phyloP scores from a whole-genome alignment of 306 rosid species.

The Malus orientalis region DNA sequence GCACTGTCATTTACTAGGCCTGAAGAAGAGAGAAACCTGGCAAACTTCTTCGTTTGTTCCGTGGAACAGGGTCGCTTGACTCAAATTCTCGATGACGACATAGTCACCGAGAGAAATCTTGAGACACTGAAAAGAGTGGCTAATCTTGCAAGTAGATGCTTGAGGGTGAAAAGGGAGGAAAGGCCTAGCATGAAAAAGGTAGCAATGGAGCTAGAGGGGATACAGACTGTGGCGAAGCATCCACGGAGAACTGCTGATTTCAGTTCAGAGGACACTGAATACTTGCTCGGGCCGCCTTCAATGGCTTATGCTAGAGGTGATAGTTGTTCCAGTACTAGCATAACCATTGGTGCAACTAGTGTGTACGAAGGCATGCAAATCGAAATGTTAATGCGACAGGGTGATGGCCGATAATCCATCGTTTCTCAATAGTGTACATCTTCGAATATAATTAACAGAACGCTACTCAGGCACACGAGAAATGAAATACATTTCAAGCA shows the following conservation, averaged over 20 bases:
- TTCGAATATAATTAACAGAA: too few species aligned
- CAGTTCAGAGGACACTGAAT: background rate
- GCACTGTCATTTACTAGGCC: background rate
- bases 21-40: slow-evolving; percentile 4
- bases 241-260: background rate
- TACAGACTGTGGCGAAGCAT: background rate
- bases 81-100: background rate
- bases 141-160: slow-evolving; percentile 3
- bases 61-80: background rate
- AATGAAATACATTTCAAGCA: background rate
- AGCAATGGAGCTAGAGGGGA: slow-evolving; percentile 9
- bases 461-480: background rate
- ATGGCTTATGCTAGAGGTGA: background rate
- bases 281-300: slow-evolving; percentile 1
- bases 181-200: slow-evolving; percentile 12
- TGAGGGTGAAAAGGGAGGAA: slow-evolving; percentile 7
- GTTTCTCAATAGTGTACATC: background rate
- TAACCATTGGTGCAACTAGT: background rate
- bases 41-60: background rate
- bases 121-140: background rate
- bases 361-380: slow-evolving; percentile 7
- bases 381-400: slow-evolving; percentile 3
- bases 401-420: background rate
- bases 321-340: background rate
- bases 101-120: background rate